Conservation (phyloP, 2,329 filamentous ascomycete genomes). For the Trichoderma asperellum region DNA sequence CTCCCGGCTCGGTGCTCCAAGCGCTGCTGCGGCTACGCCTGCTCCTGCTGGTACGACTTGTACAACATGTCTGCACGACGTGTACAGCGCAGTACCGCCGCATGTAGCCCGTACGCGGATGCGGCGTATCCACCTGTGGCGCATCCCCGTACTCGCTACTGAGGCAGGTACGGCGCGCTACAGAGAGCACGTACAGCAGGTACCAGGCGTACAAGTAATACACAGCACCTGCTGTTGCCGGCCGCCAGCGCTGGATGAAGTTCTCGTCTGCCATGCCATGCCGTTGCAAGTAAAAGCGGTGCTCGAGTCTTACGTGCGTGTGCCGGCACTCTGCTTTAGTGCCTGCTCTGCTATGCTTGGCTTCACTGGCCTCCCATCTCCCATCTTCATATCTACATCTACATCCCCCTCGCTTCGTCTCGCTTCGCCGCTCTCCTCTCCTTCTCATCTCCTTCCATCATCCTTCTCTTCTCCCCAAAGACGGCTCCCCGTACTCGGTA, state of each 20-base stretch:
- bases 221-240: neutral
- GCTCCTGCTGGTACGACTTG: neutral
- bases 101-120: neutral
- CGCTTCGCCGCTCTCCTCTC: conserved; percentile 7
- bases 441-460: conserved; percentile 10
- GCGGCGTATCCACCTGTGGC: neutral
- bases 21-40: neutral
- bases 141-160: conserved; percentile 8
- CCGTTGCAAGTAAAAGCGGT: neutral
- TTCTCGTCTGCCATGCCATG: neutral
- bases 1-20: conserved; percentile 19
- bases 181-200: conserved; percentile 7
- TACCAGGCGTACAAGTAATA: neutral
- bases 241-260: neutral
- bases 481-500: conserved; percentile 25
- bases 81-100: neutral
- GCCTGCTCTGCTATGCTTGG: neutral
- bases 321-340: neutral
- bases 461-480: conserved; percentile 12
- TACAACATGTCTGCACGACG: neutral
- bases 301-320: neutral
- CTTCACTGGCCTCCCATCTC: neutral
- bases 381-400: neutral
- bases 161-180: conserved; percentile 22
- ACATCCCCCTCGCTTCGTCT: neutral